Base-by-base conservation (phyloP, 2,329 filamentous ascomycete genomes). In the Curvularia sp. region DNA sequence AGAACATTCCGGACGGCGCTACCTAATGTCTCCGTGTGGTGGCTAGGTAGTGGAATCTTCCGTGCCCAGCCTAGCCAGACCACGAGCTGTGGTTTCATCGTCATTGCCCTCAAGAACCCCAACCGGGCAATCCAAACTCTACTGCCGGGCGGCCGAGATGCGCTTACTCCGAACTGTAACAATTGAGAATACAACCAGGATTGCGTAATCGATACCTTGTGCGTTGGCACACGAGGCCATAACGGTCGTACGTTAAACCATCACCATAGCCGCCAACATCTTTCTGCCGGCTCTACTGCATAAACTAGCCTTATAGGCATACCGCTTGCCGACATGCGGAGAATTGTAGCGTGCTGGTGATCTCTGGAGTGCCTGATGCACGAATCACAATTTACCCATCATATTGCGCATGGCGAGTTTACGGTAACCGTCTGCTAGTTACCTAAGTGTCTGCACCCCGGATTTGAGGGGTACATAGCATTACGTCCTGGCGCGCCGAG, bases 391-490 rank as follows among this genome's bases (percentile, higher is more conserved):
- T 60, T 61, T 66, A 63, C 30, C 57, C 55, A 52, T n/a, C 49
- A 53, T 55, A 63, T 55, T 62, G 33, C 50, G 33, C 31, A 12
- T n/a, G 48, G 33, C 49, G 35, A 30, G 15, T 41, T 20, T 30
- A 39, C 52, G 48, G 47, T 51, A 49, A 49, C 51, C 43, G 46
- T 49, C 20, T 49, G 47, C 28, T 48, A 33, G n/a, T 4, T 13
- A 18, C 54, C 61, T 58, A 60, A 55, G 51, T 55, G 55, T 52
- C 54, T 62, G 61, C 48, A 65, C 64, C 64, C 62, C 60, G 46
- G 60, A 63, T 63, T 57, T 42, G 51, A 57, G 54, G 46, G 18
- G n/a, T 20, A 42, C 44, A 53, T 33, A 52, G 49, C 60, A 44
- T 52, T 49, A 41, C 48, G 50, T 13, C 10, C 38, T 35, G 47